A percentile compares a stretch with the other conserved stretches of the same genome.
phyloP scores from a whole-genome alignment of 495 filamentous ascomycete species.

The Lepraria neglecta region DNA sequence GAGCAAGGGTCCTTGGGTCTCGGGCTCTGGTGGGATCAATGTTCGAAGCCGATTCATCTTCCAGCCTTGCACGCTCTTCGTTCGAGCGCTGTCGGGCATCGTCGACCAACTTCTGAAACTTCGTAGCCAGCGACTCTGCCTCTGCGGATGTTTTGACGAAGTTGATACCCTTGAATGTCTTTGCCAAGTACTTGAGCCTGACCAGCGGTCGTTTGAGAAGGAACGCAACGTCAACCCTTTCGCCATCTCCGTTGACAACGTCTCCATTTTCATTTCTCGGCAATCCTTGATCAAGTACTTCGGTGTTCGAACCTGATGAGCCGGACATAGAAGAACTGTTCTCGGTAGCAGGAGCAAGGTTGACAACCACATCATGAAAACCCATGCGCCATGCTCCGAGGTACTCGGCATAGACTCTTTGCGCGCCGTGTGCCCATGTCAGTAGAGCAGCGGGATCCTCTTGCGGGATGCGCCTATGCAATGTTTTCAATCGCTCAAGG shows the following conservation, averaged over 20 bases:
- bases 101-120: slow-evolving; percentile 65
- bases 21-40: slow-evolving; percentile 74
- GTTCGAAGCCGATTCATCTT: slow-evolving; percentile 81
- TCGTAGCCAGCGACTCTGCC: slow-evolving; percentile 48
- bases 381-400: slow-evolving; percentile 86
- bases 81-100: slow-evolving; percentile 71
- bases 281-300: slow-evolving; percentile 59
- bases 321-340: slow-evolving; percentile 40
- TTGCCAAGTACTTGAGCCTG: slow-evolving; percentile 79
- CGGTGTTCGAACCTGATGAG: slow-evolving; percentile 38
- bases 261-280: slow-evolving; percentile 73
- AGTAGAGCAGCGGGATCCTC: slow-evolving; percentile 61
- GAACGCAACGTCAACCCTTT: slow-evolving; percentile 91
- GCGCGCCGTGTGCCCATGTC: slow-evolving; percentile 70
- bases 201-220: slow-evolving; percentile 84
- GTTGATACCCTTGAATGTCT: slow-evolving; percentile 68
- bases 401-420: slow-evolving; percentile 79
- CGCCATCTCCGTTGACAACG: slow-evolving; percentile 68
- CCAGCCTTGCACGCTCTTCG: slow-evolving; percentile 78
- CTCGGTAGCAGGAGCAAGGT: slow-evolving; percentile 68
- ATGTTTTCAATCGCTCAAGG: slow-evolving; percentile 71
- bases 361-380: slow-evolving; percentile 93
- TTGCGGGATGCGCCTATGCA: slow-evolving; percentile 73
- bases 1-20: slow-evolving; percentile 68
- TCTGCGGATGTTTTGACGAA: slow-evolving; percentile 50